phyloP scores from a whole-genome alignment of 2,329 filamentous ascomycete genomes.

The Aulographum hederae region DNA sequence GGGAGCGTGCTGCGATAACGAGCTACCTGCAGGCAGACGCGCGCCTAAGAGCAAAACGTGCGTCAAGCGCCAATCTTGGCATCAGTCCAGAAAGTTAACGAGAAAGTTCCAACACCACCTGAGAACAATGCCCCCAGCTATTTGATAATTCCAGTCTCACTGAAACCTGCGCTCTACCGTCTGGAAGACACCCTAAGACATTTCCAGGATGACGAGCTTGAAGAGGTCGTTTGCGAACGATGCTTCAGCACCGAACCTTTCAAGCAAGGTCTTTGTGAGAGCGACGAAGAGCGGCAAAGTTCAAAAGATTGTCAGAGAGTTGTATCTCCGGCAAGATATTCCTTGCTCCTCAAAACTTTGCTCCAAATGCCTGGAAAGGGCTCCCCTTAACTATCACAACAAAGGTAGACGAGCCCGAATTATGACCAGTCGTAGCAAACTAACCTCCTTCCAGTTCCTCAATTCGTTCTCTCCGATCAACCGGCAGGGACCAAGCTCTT shows the following conservation, averaged over 20 bases:
- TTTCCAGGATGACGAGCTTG: conserved; percentile 38
- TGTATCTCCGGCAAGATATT: conserved; percentile 92
- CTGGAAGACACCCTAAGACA: no score
- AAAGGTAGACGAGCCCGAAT: conserved; percentile 43
- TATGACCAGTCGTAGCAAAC: no score
- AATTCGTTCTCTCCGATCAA: conserved; percentile 76
- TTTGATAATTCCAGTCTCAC: no score
- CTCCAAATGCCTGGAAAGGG: conserved; percentile 50
- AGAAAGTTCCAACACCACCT: no score
- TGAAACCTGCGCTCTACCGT: no score
- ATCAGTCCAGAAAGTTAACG: no score
- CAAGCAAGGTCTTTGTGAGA: conserved; percentile 88
- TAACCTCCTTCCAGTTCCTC: conserved; percentile 37
- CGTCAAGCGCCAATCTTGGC: no score
- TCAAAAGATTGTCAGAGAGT: conserved; percentile 93
- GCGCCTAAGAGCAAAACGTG: no score
- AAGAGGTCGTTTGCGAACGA: conserved; percentile 37
- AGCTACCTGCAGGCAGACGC: no score
- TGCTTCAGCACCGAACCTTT: conserved; percentile 51
- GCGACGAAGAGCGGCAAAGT: conserved; percentile 94
- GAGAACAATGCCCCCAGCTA: no score
- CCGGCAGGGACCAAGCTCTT: conserved; percentile 71
- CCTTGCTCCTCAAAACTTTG: conserved; percentile 91
- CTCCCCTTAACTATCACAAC: conserved; percentile 63
- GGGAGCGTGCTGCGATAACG: no score